Base-by-base conservation (phyloP, 805 yeast genomes). In the Zygoascus flipseniorum region DNA sequence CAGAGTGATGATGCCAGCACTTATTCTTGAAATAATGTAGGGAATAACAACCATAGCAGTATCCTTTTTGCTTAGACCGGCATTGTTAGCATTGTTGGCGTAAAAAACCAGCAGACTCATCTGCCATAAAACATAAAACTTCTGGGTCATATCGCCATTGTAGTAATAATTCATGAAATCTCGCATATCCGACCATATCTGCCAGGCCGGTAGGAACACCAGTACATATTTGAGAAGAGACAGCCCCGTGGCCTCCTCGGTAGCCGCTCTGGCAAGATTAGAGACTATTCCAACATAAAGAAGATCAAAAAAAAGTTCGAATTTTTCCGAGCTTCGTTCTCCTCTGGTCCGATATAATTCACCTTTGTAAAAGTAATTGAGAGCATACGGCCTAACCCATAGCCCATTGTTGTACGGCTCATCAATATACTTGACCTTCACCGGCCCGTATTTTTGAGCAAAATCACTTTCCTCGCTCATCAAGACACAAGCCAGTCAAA, bases 101-200 rank as follows among this genome's bases (percentile, higher is more conserved):
- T 73, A 80, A 8, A 80, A 59, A 8, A 80, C 73, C 54, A 82
- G 67, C 42, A 81, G 64, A 1, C 68, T 60, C 57, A 82, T 64
- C 16, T 76, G 72, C 85, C 84, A 80, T 18, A 80, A 56, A 16
- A 81, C 73, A 61, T 75, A 78, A 0, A 69, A 8, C 52, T 76
- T 74, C 61, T 83, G 87, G 3, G 78, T 61, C 49, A 82, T 64
- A 64, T 83, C 86, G 59, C 81, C 83, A 54, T 71, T 79, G 62
- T 76, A 82, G 65, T 80, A 82, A 61, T 79, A 81, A 65, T 82
- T 80, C 74, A 80, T 79, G 59, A 81, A 74, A 54, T 81, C 85
- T 60, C 80, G 78, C 54, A 82, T 69, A 60, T 81, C 86, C n/a
- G 74, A 65, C 86, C 87, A 82, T 20, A 82, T 77, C 19, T 74